A percentile compares a stretch with the other conserved stretches of the same genome.
Conservation (phyloP, 371 early-diverging fungal species). For the Blakeslea trispora region DNA sequence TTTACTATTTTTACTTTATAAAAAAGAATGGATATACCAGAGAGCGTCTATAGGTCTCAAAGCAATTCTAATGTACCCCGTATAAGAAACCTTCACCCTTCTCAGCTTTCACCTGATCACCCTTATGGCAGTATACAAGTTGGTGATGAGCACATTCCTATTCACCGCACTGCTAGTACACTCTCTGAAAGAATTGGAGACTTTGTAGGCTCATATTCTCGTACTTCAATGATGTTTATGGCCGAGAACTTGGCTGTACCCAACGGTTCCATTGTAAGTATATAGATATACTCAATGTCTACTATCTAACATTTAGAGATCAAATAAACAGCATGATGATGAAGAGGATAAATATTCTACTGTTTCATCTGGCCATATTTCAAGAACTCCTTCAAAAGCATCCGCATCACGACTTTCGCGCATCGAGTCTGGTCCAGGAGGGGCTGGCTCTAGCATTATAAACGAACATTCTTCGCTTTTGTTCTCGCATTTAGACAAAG, state of each 20-base stretch:
- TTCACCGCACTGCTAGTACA: constrained; percentile 11
- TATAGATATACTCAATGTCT: too few species aligned
- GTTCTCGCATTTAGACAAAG: constrained; percentile 31
- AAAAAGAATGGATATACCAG: background rate
- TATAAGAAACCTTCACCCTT: constrained; percentile 38
- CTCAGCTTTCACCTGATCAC: constrained; percentile 28
- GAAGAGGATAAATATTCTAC: constrained; percentile 32
- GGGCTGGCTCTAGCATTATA: constrained; percentile 5
- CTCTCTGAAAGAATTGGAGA: constrained; percentile 18
- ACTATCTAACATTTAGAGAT: background rate
- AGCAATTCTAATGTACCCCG: background rate
- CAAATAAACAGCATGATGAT: constrained; percentile 26
- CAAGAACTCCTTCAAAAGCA: constrained; percentile 12
- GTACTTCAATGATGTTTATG: constrained; percentile 55
- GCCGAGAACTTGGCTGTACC: constrained; percentile 50
- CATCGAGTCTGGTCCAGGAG: constrained; percentile 21
- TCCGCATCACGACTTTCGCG: constrained; percentile 15
- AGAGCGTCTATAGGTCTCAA: background rate
- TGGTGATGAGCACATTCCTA: constrained; percentile 5
- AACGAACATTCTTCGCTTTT: constrained; percentile 32
- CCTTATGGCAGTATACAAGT: constrained; percentile 11
- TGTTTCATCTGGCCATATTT: constrained; percentile 28
- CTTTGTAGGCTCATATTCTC: constrained; percentile 54
- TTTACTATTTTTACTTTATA: too few species aligned
- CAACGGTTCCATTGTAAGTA: constrained; percentile 19